Percentiles rank a stretch among this genome's conserved stretches.
Evolutionary conservation across 331 rosid genomes (phyloP).

Genomic region (Telfairia occidentalis): DNA sequence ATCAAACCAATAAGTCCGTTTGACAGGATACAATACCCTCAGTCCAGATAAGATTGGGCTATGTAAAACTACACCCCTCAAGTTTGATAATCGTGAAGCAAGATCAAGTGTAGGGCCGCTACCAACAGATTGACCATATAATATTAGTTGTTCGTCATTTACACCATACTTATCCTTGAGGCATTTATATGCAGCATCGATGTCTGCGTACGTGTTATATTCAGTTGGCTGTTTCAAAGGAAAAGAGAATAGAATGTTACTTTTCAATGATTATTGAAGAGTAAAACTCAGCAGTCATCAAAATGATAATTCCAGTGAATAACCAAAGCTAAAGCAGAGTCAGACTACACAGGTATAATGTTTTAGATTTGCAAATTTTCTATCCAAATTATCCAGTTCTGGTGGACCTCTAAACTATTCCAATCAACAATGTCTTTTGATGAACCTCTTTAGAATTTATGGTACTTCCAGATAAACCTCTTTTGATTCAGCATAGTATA

Average conservation of each 20-base stretch:
- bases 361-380: not conserved
- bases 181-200: slow-evolving; percentile 85
- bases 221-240: slow-evolving; percentile 81
- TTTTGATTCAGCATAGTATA: not conserved
- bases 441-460: not conserved
- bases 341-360: not conserved
- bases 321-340: not conserved
- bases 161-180: slow-evolving; percentile 78
- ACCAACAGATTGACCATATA: slow-evolving; percentile 93
- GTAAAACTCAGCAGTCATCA: not conserved
- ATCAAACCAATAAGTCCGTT: slow-evolving; percentile 91
- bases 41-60: slow-evolving; percentile 93
- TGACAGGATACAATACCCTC: slow-evolving; percentile 82
- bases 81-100: slow-evolving; percentile 55
- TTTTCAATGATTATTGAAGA: slow-evolving; percentile 6
- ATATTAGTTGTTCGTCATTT: slow-evolving; percentile 68
- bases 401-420: not conserved
- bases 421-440: too few species aligned
- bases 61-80: slow-evolving; percentile 78
- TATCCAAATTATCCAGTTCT: not conserved
- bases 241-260: slow-evolving; percentile 26
- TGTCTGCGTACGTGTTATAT: slow-evolving; percentile 86
- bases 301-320: not conserved
- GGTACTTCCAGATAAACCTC: not conserved
- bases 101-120: slow-evolving; percentile 94